A percentile compares a stretch with the other conserved stretches of the same genome.
Evolutionary conservation across 2,329 filamentous ascomycete species (phyloP).

Genomic region (Dissoconium aciculare): DNA sequence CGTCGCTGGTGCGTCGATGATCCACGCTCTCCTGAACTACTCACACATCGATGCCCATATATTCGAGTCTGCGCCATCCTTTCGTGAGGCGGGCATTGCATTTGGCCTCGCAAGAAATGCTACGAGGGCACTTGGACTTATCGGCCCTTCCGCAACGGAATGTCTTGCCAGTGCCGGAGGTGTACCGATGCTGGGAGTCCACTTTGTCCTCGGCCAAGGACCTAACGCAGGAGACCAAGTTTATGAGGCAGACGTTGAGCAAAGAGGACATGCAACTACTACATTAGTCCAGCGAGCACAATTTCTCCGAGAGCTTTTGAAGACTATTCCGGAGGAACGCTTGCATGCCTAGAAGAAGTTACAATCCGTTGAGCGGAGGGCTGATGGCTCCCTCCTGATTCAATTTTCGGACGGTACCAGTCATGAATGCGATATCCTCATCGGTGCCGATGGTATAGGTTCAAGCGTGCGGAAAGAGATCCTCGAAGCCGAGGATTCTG

Average conservation of each 20-base stretch:
- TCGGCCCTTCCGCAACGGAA: conserved; percentile 6
- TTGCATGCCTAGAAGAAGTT: conserved; percentile 11
- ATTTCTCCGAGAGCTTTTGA: conserved; percentile 7
- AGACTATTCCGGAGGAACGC: conserved; percentile 3
- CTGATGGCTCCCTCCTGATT: conserved; percentile 3
- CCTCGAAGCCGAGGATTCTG: conserved; percentile 7
- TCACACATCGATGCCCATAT: conserved; percentile 8
- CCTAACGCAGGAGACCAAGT: conserved; percentile 6
- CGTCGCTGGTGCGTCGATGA: conserved; percentile 7
- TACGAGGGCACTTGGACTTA: conserved; percentile 5
- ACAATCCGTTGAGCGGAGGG: conserved; percentile 1
- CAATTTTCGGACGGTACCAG: conserved; percentile 5
- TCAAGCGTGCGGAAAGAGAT: conserved; percentile 6
- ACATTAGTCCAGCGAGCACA: conserved; percentile 9
- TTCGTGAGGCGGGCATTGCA: conserved; percentile 9
- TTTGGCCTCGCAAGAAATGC: conserved; percentile 10
- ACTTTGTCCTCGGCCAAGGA: conserved; percentile 5
- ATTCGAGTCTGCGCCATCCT: conserved; percentile 8
- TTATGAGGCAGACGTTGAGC: conserved; percentile 6
- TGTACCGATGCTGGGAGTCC: conserved; percentile 3
- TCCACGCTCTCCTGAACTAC: conserved; percentile 7
- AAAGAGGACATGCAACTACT: conserved; percentile 7
- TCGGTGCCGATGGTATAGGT: conserved; percentile 10
- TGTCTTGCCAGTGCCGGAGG: conserved; percentile 6
- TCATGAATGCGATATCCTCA: conserved; percentile 5